Base-by-base conservation (phyloP, 345 rosid species). In the Aquilaria malaccensis region DNA sequence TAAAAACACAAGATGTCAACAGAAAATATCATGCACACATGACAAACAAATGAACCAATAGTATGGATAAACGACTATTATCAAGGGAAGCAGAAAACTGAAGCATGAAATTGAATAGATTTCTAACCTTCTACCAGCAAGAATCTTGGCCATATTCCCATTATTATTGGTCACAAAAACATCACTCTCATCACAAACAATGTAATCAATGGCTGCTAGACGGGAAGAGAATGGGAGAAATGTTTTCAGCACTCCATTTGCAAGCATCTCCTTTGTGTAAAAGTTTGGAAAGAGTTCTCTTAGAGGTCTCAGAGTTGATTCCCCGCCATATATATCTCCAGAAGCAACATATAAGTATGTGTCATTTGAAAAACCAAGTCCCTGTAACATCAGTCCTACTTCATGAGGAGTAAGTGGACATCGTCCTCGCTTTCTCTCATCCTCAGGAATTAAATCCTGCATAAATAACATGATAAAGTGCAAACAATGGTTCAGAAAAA, bases 91-190 rank as follows among this genome's bases (percentile, higher is more conserved):
- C 52, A 50, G 60, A 4, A 62, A 51, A 48, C 29, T 37, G 41
- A 37, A 56, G 15, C 33, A 13, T 7, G 15, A 33, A 65, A 64
- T 32, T 56, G 4, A 67, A 22, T 57, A 55, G 49, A 56, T 13
- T 61, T 61, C 83, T 85, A 70, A 95, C 99, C 99, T 95, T 82
- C 91, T 74, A 60, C 99, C 99, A 9, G 99, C 94, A 63, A 95
- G 98, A 75, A 88, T 88, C 82, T 89, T 95, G 69, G 97, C 99
- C 99, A 95, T 95, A 59, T 95, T 95, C 73, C 98, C 99, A 52
- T 95, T 95, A 62, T 95, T 95, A 53, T 91, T 95, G 32, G 99
- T 85, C 77, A 88, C 83, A 68, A 91, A 95, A 64, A 91, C 98
- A 15, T 95, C 97, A 55, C 99, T 95, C 69, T 91, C 91, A 33